These are phyloP conservation scores for Serendipita sp. DNA, from an alignment of 768 basidiomycete species.

Conservation along the genomic window DNA sequence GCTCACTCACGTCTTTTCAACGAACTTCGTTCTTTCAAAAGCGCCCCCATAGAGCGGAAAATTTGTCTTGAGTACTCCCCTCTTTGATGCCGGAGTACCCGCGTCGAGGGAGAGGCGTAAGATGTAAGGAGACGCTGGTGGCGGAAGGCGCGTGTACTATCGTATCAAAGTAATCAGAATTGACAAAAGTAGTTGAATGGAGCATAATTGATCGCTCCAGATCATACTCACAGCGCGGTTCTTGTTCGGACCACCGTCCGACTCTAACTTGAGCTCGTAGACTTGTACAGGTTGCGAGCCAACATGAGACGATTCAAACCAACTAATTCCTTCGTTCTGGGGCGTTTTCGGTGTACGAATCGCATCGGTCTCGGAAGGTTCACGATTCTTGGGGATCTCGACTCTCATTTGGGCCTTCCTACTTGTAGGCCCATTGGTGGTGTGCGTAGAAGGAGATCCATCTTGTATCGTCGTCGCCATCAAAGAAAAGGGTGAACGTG, in stretches of 20 bases:
- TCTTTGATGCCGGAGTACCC: conserved; percentile 76
- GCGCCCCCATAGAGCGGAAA: conserved; percentile 86
- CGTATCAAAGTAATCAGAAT: conserved; percentile 7
- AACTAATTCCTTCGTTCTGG: conserved; percentile 82
- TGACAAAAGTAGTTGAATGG: conserved; percentile 4
- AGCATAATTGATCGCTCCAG: neutral
- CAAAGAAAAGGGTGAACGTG: neutral
- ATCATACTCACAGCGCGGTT: conserved; percentile 52
- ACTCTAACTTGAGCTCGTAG: conserved; percentile 71
- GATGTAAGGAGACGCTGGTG: conserved; percentile 76
- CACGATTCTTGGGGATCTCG: neutral
- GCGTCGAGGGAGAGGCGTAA: conserved; percentile 82
- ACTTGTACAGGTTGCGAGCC: conserved; percentile 56
- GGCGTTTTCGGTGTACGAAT: conserved; percentile 60
- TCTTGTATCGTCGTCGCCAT: neutral
- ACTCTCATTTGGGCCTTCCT: neutral
- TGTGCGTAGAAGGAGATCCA: neutral
- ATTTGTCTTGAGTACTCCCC: conserved; percentile 89
- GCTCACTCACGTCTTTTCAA: conserved; percentile 52
- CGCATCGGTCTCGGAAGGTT: neutral
- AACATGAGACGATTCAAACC: conserved; percentile 46
- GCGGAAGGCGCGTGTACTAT: conserved; percentile 92
- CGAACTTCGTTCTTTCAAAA: conserved; percentile 61
- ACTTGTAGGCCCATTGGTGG: neutral
- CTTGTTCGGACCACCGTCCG: conserved; percentile 81